phyloP scores from a whole-genome alignment of 768 basidiomycete genomes.

The Mrakia blollopis region DNA sequence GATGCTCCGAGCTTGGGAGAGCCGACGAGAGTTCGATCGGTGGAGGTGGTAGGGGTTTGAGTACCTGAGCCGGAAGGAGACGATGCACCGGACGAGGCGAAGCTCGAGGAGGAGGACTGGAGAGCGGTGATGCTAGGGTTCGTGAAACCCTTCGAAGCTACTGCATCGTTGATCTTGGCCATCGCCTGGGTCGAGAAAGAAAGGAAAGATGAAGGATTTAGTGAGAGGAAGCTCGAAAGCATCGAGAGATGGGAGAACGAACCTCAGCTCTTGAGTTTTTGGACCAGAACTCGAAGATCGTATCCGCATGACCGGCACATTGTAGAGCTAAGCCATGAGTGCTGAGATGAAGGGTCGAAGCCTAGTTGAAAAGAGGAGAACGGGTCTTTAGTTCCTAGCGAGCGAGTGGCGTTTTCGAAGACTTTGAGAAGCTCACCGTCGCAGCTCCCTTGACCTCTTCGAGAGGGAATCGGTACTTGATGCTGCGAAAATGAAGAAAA shows the following conservation, averaged over 20 bases:
- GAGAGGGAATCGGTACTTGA: slow-evolving; percentile 48
- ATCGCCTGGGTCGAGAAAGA: slow-evolving; percentile 40
- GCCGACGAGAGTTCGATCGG: not conserved
- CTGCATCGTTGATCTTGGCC: slow-evolving; percentile 43
- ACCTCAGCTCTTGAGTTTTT: slow-evolving; percentile 48
- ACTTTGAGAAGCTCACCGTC: slow-evolving; percentile 39
- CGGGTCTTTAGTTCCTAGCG: not conserved
- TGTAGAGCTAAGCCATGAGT: slow-evolving; percentile 48
- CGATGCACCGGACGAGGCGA: not conserved
- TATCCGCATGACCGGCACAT: slow-evolving; percentile 50
- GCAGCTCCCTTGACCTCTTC: slow-evolving; percentile 48
- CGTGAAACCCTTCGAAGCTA: not conserved
- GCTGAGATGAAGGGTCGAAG: slow-evolving; percentile 30
- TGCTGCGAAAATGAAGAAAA: not conserved
- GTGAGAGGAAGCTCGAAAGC: not conserved
- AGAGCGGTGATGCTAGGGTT: not conserved
- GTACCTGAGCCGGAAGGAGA: not conserved
- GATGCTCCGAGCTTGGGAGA: not conserved
- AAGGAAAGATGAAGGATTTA: not conserved
- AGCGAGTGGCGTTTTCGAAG: not conserved
- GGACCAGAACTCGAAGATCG: slow-evolving; percentile 54
- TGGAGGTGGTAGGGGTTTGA: not conserved
- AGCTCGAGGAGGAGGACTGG: not conserved
- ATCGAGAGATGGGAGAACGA: not conserved
- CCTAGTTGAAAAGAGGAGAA: slow-evolving; percentile 39